Conservation (phyloP, 805 yeast species). For the Myxozyma kluyveri region DNA sequence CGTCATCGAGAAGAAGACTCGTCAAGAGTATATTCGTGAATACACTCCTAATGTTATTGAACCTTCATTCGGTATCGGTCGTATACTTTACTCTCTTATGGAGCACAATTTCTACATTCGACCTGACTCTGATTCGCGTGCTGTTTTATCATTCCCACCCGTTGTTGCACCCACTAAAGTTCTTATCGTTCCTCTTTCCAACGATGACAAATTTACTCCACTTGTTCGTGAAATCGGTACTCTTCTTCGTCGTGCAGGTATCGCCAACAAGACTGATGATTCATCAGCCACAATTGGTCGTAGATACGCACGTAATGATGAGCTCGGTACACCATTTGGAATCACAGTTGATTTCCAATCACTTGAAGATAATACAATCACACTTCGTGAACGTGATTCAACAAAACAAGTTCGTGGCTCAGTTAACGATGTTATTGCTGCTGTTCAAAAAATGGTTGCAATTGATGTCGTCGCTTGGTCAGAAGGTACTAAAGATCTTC, state of each 20-base stretch:
- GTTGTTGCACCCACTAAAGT: constrained; percentile 97
- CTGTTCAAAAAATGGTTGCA: constrained; percentile 67
- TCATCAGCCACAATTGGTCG: constrained; percentile 97
- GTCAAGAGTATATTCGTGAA: constrained; percentile 89
- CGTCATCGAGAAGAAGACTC: constrained; percentile 70
- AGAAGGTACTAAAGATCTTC: constrained; percentile 72
- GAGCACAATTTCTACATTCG: constrained; percentile 96
- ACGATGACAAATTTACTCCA: constrained; percentile 75
- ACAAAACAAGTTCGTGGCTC: constrained; percentile 96
- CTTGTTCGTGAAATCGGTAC: constrained; percentile 66
- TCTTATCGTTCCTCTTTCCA: constrained; percentile 87
- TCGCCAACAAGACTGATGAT: constrained; percentile 95
- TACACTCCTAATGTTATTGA: constrained; percentile 96
- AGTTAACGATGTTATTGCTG: constrained; percentile 61
- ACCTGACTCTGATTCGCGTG: constrained; percentile 83
- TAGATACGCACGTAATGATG: constrained; percentile 97
- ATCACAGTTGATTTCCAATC: constrained; percentile 95
- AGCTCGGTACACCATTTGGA: constrained; percentile 98
- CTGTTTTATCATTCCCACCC: constrained; percentile 91
- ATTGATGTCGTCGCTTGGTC: constrained; percentile 76
- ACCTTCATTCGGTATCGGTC: constrained; percentile 99
- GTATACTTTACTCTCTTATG: constrained; percentile 86
- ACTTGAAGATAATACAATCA: constrained; percentile 79
- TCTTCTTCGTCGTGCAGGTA: constrained; percentile 70
- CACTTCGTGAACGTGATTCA: constrained; percentile 95